Evolutionary conservation across 1,284 basidiomycete species (phyloP).

Genomic region (Inonotus obliquus): DNA sequence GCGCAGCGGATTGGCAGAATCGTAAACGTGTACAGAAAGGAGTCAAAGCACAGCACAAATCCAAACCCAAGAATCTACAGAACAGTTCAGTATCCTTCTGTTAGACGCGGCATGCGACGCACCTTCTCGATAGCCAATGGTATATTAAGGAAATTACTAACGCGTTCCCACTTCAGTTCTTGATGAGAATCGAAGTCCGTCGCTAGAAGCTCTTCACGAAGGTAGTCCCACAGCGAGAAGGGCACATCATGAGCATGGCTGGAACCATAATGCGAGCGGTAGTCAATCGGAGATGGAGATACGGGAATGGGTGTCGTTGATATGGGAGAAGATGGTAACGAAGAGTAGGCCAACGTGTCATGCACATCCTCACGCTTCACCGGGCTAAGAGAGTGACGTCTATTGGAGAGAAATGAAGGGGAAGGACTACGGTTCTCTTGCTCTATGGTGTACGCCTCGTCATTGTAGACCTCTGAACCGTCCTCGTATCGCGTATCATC

Average conservation of each 20-base stretch:
- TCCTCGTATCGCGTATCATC: constrained; percentile 2
- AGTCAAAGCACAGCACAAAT: constrained; percentile 91
- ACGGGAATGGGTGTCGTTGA: constrained; percentile 40
- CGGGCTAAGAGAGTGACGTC: constrained; percentile 2
- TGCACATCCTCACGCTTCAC: neutral
- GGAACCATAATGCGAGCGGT: constrained; percentile 21
- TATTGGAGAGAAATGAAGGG: constrained; percentile 5
- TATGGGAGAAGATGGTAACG: constrained; percentile 67
- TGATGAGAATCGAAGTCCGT: constrained; percentile 92
- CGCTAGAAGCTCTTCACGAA: constrained; percentile 80
- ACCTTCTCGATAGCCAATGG: constrained; percentile 95
- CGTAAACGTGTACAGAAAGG: constrained; percentile 97
- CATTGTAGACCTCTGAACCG: constrained; percentile 7
- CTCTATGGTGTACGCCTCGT: constrained; percentile 3
- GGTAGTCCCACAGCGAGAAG: constrained; percentile 89
- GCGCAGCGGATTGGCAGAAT: constrained; percentile 89
- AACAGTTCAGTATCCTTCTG: constrained; percentile 8
- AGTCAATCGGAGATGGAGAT: constrained; percentile 15
- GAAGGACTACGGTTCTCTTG: constrained; percentile 14
- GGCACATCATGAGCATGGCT: constrained; percentile 33
- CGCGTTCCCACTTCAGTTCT: constrained; percentile 95
- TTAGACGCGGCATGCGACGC: neutral
- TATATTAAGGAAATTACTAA: constrained; percentile 93
- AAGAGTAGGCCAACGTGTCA: constrained; percentile 48
- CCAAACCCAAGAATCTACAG: constrained; percentile 87